Evolutionary conservation across 345 rosid genomes (phyloP), one percentile per base, ranked within the genome.

Genomic region (Geranium brycei): DNA sequence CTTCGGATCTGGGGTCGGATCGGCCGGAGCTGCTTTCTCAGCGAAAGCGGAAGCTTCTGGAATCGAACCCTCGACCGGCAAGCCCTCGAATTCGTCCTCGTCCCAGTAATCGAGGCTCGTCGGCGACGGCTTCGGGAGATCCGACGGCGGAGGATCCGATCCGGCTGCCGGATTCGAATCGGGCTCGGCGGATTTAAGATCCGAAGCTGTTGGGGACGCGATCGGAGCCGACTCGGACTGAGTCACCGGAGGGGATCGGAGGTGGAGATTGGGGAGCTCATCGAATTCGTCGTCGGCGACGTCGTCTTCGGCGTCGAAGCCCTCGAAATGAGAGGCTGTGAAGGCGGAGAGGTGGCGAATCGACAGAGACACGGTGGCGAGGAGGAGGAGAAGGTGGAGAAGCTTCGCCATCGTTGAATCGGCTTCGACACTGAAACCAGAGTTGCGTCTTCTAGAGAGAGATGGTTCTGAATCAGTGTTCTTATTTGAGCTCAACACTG

Each of bases 31-130:
- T 5, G 28, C 61, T 4, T 35, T 35, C 10, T 35, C 41, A 3
- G 61, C 19, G 31, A 19, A 23, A 0, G 4, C 16, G 16, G 14
- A 14, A 4, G 61, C 2, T 59, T 59, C 61, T 3, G 61, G 14
- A 19, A 7, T 75, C 0, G 32, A 59, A 18, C 61, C 59, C 15
- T 80, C 78, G 1, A 67, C 62, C 1, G 96, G 97, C 5, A 95
- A 71, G 7, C 97, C 99, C 60, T 90, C 99, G 78, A 91, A 90
- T 70, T 91, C 99, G 58, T 93, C 99, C 58, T 93, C 99, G 63
- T 93, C 96, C 97, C 97, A 91, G 77, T 80, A 84, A 32, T 86
- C 97, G 66, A 90, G 83, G 16, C 85, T 51, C 0, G 88, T 63
- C 3, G 88, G 72, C 3, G 82, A 28, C 3, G 68, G 62, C 51